Percentiles rank a stretch among this genome's conserved stretches.
Conservation (phyloP, 192 early-diverging fungal genomes). For the Fimicolochytrium jonesii region DNA sequence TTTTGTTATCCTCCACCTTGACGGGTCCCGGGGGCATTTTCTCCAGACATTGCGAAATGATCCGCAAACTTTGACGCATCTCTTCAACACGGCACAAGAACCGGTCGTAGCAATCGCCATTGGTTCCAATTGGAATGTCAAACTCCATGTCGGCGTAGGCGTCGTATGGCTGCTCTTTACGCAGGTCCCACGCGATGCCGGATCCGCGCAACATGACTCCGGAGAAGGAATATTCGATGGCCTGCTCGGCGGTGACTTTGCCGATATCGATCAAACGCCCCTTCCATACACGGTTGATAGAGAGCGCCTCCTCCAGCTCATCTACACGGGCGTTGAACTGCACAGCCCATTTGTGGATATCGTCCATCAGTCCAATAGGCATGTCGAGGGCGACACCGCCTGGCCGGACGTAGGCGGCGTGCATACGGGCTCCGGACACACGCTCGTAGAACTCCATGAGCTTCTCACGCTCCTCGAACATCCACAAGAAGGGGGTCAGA, state of each 20-base stretch:
- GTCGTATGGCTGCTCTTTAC: conserved; percentile 92
- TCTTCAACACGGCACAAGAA: conserved; percentile 97
- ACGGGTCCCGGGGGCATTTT: conserved; percentile 92
- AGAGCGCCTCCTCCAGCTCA: conserved; percentile 91
- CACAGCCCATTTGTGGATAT: conserved; percentile 92
- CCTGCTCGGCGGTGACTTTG: conserved; percentile 80
- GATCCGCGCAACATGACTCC: conserved; percentile 95
- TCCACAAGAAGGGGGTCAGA: conserved; percentile 95
- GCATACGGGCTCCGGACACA: conserved; percentile 96
- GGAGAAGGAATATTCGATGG: conserved; percentile 86
- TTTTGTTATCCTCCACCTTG: conserved; percentile 97
- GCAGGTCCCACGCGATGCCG: conserved; percentile 89
- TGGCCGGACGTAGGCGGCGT: conserved; percentile 93
- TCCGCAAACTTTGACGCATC: conserved; percentile 95
- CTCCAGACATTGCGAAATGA: conserved; percentile 93
- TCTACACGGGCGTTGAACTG: conserved; percentile 86
- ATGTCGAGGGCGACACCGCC: conserved; percentile 93
- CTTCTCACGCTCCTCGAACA: conserved; percentile 99
- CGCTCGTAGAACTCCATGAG: conserved; percentile 99
- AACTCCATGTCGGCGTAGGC: conserved; percentile 94
- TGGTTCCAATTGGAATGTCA: conserved; percentile 91
- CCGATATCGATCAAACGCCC: conserved; percentile 82
- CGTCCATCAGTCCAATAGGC: conserved; percentile 89
- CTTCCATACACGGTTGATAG: conserved; percentile 94
- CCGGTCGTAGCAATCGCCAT: conserved; percentile 95